Percentiles rank a stretch among this genome's conserved stretches.
These are phyloP conservation scores for Wickerhamomyces ciferrii DNA, from an alignment of 805 yeast genomes.

Conservation along the genomic window DNA sequence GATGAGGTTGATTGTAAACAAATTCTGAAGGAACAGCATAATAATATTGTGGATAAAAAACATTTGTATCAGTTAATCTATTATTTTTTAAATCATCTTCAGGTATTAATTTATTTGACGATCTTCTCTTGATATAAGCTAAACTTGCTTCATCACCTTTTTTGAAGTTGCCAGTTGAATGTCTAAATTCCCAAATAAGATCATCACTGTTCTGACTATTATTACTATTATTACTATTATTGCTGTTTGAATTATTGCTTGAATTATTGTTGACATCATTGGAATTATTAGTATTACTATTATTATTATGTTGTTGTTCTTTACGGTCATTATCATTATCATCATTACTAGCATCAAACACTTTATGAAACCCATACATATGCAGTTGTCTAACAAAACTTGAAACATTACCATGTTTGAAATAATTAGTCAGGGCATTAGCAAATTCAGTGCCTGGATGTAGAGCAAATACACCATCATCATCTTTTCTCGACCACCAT, in stretches of 20 bases:
- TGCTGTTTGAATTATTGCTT: background rate
- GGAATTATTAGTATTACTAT: conserved; percentile 1
- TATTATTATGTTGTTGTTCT: conserved; percentile 1
- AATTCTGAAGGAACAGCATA: background rate
- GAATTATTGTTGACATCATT: background rate
- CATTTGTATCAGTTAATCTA: background rate
- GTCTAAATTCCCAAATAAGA: conserved; percentile 73
- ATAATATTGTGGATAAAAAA: background rate
- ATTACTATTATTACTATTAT: background rate
- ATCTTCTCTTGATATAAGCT: conserved; percentile 62
- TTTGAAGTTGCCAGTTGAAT: conserved; percentile 63
- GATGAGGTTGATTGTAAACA: background rate
- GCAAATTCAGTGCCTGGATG: conserved; percentile 62
- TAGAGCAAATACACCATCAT: conserved; percentile 53
- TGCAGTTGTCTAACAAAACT: conserved; percentile 91
- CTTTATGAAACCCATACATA: conserved; percentile 95
- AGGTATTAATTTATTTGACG: conserved; percentile 14
- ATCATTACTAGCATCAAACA: conserved; percentile 24
- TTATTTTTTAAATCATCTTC: conserved; percentile 11
- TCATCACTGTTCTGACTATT: conserved; percentile 11
- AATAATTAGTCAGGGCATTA: conserved; percentile 59
- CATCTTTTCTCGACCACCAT: conserved; percentile 53
- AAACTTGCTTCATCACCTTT: conserved; percentile 68
- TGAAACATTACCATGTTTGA: conserved; percentile 92
- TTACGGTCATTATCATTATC: conserved; percentile 3